phyloP scores from a whole-genome alignment of 306 rosid genomes.

The Phaseolus lunatus region DNA sequence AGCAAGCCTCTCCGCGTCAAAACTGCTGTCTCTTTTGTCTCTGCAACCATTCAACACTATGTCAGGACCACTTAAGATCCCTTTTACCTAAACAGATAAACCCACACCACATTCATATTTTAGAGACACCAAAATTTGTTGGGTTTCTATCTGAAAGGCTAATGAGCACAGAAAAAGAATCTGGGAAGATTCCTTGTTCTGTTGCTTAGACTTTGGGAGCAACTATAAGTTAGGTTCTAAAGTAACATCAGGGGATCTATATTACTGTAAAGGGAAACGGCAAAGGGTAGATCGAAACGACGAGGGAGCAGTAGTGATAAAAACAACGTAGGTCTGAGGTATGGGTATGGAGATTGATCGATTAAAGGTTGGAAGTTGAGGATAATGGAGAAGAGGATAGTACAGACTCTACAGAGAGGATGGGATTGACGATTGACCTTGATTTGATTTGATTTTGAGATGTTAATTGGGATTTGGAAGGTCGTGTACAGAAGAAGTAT shows the following conservation, averaged over 20 bases:
- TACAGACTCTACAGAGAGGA: neutral
- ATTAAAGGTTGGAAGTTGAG: neutral
- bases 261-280: conserved; percentile 8
- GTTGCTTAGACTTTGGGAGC: conserved; percentile 16
- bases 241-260: conserved; percentile 42
- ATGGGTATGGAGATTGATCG: neutral
- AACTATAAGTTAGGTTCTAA: neutral
- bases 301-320: neutral
- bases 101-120: conserved; percentile 39
- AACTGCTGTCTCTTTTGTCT: conserved; percentile 71
- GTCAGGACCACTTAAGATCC: conserved; percentile 20
- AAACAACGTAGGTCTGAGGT: conserved; percentile 54
- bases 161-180: conserved; percentile 33
- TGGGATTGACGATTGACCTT: neutral
- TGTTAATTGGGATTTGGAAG: neutral
- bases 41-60: conserved; percentile 60
- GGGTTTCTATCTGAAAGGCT: neutral
- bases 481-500: neutral
- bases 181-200: conserved; percentile 19
- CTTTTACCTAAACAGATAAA: neutral
- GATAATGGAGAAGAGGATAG: conserved; percentile 9
- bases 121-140: conserved; percentile 49
- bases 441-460: neutral
- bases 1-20: conserved; percentile 75
- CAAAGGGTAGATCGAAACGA: conserved; percentile 36